These are phyloP conservation scores for Fistulifera pelliculosa DNA, from an alignment of 108 stramenopile genomes.

Conservation along the genomic window DNA sequence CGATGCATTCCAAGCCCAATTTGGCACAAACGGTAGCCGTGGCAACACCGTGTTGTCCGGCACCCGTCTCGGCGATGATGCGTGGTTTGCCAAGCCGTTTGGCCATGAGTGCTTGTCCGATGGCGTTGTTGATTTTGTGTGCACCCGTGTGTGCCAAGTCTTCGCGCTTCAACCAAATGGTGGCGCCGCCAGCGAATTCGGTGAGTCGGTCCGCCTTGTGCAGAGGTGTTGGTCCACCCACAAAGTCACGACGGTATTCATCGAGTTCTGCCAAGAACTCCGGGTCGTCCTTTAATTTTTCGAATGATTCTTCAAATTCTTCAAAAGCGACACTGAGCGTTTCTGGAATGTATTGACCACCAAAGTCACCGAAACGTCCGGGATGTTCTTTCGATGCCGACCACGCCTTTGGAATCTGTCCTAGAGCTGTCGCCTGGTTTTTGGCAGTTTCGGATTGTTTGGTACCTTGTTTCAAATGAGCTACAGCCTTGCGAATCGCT, in stretches of 20 bases:
- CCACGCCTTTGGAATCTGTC: constrained; percentile 53
- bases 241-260: constrained; percentile 83
- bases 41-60: constrained; percentile 96
- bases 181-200: constrained; percentile 81
- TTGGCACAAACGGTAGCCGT: constrained; percentile 92
- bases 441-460: constrained; percentile 49
- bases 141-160: constrained; percentile 97
- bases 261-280: constrained; percentile 85
- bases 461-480: constrained; percentile 48
- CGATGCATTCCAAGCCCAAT: constrained; percentile 87
- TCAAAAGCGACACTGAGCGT: constrained; percentile 93
- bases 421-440: constrained; percentile 70
- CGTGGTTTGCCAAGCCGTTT: constrained; percentile 91
- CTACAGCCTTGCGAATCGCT: constrained; percentile 62
- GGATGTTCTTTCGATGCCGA: constrained; percentile 20
- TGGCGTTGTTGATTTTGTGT: constrained; percentile 98
- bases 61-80: constrained; percentile 97
- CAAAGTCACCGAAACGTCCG: constrained; percentile 88
- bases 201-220: constrained; percentile 85
- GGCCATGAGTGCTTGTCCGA: constrained; percentile 91
- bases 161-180: constrained; percentile 94
- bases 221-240: constrained; percentile 90
- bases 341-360: constrained; percentile 97
- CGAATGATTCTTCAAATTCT: constrained; percentile 85
- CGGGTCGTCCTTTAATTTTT: constrained; percentile 79